A percentile compares a stretch with the other conserved stretches of the same genome.
Evolutionary conservation across 208 protist species (phyloP).

Genomic region (Phytomonas sp.): DNA sequence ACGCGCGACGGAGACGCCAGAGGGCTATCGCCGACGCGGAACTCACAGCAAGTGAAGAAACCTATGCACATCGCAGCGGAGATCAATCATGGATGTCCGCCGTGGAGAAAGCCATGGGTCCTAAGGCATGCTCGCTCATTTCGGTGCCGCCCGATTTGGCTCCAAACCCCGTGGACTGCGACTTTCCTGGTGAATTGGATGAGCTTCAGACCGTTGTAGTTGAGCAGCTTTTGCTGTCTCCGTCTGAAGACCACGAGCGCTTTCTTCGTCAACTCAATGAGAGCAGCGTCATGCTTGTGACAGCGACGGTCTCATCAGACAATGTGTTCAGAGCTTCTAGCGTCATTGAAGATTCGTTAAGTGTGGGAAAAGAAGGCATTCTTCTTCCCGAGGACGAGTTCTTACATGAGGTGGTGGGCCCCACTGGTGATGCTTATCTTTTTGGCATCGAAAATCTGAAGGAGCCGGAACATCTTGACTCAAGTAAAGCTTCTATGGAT

Average conservation of each 20-base stretch:
- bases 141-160: constrained; percentile 29
- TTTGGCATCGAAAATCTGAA: not conserved
- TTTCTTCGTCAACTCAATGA: constrained; percentile 76
- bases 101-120: constrained; percentile 56
- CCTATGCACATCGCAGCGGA: constrained; percentile 2
- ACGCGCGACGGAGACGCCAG: not conserved
- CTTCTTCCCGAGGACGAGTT: not conserved
- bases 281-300: constrained; percentile 72
- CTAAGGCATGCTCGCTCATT: constrained; percentile 52
- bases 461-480: not conserved
- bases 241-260: constrained; percentile 46
- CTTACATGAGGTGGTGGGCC: not conserved
- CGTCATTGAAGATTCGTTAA: not conserved
- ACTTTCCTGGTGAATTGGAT: constrained; percentile 60
- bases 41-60: constrained; percentile 17
- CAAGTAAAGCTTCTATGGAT: not conserved
- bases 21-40: not conserved
- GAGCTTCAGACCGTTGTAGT: constrained; percentile 79
- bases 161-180: constrained; percentile 60
- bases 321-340: not conserved
- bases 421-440: not conserved
- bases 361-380: not conserved
- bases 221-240: constrained; percentile 70
- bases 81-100: constrained; percentile 4
- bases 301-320: constrained; percentile 21